Evolutionary conservation across 805 yeast genomes (phyloP), one percentile per base, ranked within the genome.

Genomic region (Cyberlindnera galapagoensis): DNA sequence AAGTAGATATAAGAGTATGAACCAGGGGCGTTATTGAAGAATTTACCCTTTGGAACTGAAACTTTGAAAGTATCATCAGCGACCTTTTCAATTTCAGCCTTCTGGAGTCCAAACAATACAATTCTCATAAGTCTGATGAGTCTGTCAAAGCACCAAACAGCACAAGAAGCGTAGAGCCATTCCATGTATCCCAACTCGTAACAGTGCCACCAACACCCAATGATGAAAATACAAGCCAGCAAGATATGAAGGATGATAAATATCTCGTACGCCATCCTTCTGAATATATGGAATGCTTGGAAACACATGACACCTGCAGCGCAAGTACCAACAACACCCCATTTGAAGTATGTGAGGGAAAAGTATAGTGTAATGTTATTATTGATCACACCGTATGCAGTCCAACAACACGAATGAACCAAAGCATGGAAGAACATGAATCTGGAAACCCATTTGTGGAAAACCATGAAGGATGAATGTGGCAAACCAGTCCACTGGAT

Each of bases 361-460:
- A 33, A 35, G 18, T 47, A 19, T 0, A 32, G 4, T 7, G 34
- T 13, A 24, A 28, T 19, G 34, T 17, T 29, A 49, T 19, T 5
- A n/a, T 3, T 5, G 1, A 9, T 9, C 15, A 36, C 18, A 18
- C 33, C 49, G 18, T 36, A 33, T 2, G 22, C 31, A 1, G 45
- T 42, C 43, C 44, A 46, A 12, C 39, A 28, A 6, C 29, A 36
- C 29, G 37, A 17, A 27, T 47, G 51, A 14, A 43, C 29, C 16
- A 39, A 9, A 2, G 51, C 46, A 23, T 40, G 45, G n/a, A 43
- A 30, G 20, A 38, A 52, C 42, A 62, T 55, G 1, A 65, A 46
- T 35, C 80, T 53, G 2, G 76, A 73, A 17, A 65, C 55, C 76
- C 79, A 77, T 52, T 72, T 77, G 55, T 85, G 95, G 46, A 71